Evolutionary conservation across 2,329 filamentous ascomycete species (phyloP), one percentile per base, ranked within the genome.

Genomic region (Xylogone sp.): DNA sequence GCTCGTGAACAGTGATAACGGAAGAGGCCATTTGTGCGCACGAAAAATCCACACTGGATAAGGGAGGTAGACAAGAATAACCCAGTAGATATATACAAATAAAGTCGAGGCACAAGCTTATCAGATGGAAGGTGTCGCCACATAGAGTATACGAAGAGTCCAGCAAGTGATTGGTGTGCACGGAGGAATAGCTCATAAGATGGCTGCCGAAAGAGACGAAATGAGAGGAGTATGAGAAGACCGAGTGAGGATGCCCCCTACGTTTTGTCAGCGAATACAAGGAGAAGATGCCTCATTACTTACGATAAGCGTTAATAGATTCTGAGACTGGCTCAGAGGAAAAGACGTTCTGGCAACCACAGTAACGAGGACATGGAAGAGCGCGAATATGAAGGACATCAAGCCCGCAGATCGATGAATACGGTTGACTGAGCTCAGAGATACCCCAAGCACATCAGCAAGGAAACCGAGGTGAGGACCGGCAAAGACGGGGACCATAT

Each of bases 401-500:
- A 58, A 20, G 29, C 50, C 50, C 31, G 48, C 52, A 19, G 58
- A 58, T 18, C 53, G 52, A 50, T 61, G 56, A 42, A 55, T n/a
- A 19, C 21, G 19, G 12, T 52, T 52, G 48, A 48, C 49, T 12
- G 46, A 49, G 46, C 21, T 24, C 31, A 59, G 21, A 12, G 53
- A 45, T 10, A 59, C 3, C 10, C 55, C 55, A 8, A 59, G 42
- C 3, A 60, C 18, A 34, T 56, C 55, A n/a, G 55, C 57, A 3
- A 56, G 43, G 45, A 54, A 57, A 50, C 49, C 53, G 13, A 60
- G 53, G 44, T 59, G 49, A 12, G 43, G 55, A 19, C 56, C 55
- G 7, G 43, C 21, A 39, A 60, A 55, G 6, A 59, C 39, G 2
- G 56, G 56, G 20, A 51, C 45, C 42, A 60, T 42, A 39, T 60